Evolutionary conservation across 202 grass and related monocot species (phyloP), one percentile per base, ranked within the genome.

Genomic region (Alloteropsis angusta): DNA sequence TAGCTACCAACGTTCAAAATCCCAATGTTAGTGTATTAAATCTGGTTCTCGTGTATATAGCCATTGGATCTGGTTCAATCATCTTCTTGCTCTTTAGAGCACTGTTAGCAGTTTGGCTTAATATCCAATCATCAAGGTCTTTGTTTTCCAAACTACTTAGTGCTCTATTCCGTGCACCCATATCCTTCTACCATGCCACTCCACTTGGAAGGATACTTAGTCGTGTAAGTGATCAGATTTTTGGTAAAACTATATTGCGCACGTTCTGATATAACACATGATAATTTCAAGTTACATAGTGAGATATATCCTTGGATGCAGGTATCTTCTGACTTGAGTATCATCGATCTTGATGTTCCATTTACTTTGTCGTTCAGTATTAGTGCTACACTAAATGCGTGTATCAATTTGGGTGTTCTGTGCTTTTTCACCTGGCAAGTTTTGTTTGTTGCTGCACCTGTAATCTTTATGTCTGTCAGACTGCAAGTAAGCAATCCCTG

Each of bases 191-290:
- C 56, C 85, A 91, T 71, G 91, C 88, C 62, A 97, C 91, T 34
- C 94, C 93, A 84, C 36, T 97, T 2, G 94, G 94, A 91, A 93
- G 86, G 75, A 76, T 93, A 72, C 84, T 97, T 76, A 91, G 91
- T 48, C 82, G 85, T 43, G 94, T 97, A 85, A 91, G 87, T 57
- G 21, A 8, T 57, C 9, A 26, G 76, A 47, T 45, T 42, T 35
- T 52, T n/a, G 23, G 2, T n/a, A n/a, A n/a, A n/a, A 21, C 68
- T 54, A 22, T 21, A 10, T 22, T 2, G 2, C 2, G 2, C 19
- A 9, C 0, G 6, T 54, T 54, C 22, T 23, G 3, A 26, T 13
- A 57, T 57, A 4, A 9, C n/a, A n/a, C 19, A 7, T 55, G 52
- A 55, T 30, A 30, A 30, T 30, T 30, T 30, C 3, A 30, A 30